A percentile compares a stretch with the other conserved stretches of the same genome.
Evolutionary conservation across 202 grass and related monocot species (phyloP).

Genomic region (Sporobolus alterniflorus): DNA sequence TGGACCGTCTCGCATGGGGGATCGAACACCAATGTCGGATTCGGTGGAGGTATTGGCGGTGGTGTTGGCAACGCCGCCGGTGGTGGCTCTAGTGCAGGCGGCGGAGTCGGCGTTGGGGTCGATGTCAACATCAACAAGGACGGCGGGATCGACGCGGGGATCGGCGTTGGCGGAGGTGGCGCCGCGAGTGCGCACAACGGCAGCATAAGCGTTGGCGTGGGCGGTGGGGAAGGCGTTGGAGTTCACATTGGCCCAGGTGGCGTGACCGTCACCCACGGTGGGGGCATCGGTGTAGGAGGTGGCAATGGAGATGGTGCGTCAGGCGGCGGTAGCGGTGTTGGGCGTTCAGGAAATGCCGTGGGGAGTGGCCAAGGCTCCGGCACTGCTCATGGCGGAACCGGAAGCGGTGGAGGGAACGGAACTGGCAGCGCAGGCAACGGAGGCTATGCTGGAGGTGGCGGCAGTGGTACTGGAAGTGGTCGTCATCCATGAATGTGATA

Average conservation of each 20-base stretch:
- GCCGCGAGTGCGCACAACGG: constrained; percentile 36
- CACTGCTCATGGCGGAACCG: constrained; percentile 26
- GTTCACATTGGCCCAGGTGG: constrained; percentile 56
- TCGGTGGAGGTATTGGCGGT: constrained; percentile 52
- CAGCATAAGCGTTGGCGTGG: constrained; percentile 25
- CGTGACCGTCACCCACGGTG: constrained; percentile 39
- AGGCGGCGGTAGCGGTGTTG: constrained; percentile 45
- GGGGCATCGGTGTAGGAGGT: background rate
- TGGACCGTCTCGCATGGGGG: constrained; percentile 48
- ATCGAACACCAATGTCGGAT: constrained; percentile 27
- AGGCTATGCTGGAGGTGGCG: constrained; percentile 20
- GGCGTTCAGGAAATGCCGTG: constrained; percentile 45
- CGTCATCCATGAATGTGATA: constrained; percentile 27
- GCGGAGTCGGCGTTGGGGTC: constrained; percentile 51
- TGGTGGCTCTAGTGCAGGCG: constrained; percentile 44
- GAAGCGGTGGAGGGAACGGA: constrained; percentile 50
- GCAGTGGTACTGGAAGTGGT: constrained; percentile 32
- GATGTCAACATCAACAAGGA: constrained; percentile 45
- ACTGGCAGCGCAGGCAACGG: constrained; percentile 21
- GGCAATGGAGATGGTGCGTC: constrained; percentile 12
- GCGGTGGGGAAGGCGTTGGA: constrained; percentile 54
- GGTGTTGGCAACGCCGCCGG: constrained; percentile 43
- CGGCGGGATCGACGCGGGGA: constrained; percentile 48
- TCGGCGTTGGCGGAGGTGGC: constrained; percentile 55
- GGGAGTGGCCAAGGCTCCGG: constrained; percentile 56